Conservation (phyloP, 129 eudicot species). For the Arctium minus region DNA sequence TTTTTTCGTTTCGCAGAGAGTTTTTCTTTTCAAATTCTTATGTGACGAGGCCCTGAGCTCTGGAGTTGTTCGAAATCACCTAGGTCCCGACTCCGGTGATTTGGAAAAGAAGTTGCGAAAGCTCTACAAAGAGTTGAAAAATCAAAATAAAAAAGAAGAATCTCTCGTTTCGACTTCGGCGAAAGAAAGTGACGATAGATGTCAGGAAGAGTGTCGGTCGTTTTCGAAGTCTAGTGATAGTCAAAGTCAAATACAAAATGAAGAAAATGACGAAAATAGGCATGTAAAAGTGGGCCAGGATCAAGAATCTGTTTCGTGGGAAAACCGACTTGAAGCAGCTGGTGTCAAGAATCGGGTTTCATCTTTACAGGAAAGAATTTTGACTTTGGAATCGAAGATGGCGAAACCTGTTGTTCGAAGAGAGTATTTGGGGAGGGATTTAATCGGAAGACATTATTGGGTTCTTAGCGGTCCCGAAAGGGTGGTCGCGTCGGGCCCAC, state of each 20-base stretch:
- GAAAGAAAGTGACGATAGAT: slow-evolving; percentile 23
- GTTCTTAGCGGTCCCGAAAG: slow-evolving; percentile 39
- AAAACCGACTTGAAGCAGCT: neutral
- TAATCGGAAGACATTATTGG: slow-evolving; percentile 80
- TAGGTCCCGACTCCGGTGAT: slow-evolving; percentile 38
- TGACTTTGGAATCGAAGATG: slow-evolving; percentile 51
- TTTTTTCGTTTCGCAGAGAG: slow-evolving; percentile 55
- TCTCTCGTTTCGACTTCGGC: slow-evolving; percentile 28
- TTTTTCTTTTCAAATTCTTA: slow-evolving; percentile 69
- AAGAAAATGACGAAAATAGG: slow-evolving; percentile 21
- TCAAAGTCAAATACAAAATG: slow-evolving; percentile 31
- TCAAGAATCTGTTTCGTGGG: slow-evolving; percentile 21
- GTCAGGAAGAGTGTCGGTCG: slow-evolving; percentile 22
- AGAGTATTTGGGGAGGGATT: slow-evolving; percentile 81
- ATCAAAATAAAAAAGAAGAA: slow-evolving; percentile 44
- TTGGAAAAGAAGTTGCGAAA: slow-evolving; percentile 47
- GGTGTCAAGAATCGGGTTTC: slow-evolving; percentile 45
- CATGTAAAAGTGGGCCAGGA: slow-evolving; percentile 15
- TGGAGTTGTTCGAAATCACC: slow-evolving; percentile 59
- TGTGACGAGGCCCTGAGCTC: slow-evolving; percentile 78
- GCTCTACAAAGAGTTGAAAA: slow-evolving; percentile 40
- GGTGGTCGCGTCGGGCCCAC: slow-evolving; percentile 47
- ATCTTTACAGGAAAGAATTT: slow-evolving; percentile 51
- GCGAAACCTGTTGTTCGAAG: slow-evolving; percentile 56
- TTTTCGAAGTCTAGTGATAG: slow-evolving; percentile 29